Conservation (phyloP, 2,329 filamentous ascomycete species). For the Dactylonectria estremocensis region DNA sequence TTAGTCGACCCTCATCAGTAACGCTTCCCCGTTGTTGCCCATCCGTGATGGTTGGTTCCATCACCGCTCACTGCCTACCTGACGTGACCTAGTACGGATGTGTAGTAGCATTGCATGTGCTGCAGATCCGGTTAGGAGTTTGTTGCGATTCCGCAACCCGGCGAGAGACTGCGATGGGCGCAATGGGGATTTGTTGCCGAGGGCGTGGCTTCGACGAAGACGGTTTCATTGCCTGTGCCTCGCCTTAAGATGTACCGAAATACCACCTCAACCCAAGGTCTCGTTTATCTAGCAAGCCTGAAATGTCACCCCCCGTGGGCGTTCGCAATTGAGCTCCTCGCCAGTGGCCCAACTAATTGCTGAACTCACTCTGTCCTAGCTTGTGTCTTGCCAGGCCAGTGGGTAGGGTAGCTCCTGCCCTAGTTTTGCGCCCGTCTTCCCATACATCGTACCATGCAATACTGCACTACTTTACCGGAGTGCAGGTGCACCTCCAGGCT, state of each 20-base stretch:
- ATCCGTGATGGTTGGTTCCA: constrained; percentile 29
- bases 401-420: not conserved
- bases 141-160: constrained; percentile 21
- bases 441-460: constrained; percentile 15
- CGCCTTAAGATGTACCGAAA: not conserved
- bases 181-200: not conserved
- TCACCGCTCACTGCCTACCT: constrained; percentile 5
- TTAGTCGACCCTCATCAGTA: constrained; percentile 9
- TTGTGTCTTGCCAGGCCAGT: not conserved
- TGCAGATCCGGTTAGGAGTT: constrained; percentile 19
- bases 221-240: not conserved
- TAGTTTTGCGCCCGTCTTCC: constrained; percentile 11
- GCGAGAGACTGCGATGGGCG: constrained; percentile 11
- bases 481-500: not conserved
- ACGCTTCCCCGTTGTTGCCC: constrained; percentile 12
- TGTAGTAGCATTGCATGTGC: constrained; percentile 25
- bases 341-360: not conserved
- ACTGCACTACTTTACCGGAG: not conserved
- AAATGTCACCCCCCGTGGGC: not conserved
- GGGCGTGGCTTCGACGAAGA: constrained; percentile 1
- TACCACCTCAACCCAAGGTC: not conserved
- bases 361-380: no score
- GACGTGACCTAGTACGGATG: constrained; percentile 15
- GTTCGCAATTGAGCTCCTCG: not conserved
- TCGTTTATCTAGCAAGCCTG: not conserved